phyloP scores from a whole-genome alignment of 768 basidiomycete species.

The Candolleomyces efflorescens region DNA sequence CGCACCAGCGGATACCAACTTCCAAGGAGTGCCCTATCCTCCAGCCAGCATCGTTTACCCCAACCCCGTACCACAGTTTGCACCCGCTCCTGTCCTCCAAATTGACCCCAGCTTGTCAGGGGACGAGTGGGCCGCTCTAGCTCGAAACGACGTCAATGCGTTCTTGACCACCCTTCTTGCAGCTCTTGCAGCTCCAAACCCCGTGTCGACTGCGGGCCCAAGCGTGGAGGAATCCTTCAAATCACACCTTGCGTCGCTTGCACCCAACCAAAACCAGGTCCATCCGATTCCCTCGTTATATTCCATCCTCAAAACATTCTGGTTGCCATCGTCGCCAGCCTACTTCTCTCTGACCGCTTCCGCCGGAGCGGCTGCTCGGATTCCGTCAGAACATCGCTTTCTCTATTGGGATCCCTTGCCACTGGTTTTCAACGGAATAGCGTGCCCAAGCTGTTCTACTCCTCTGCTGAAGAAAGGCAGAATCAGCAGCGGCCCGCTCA shows the following conservation, averaged over 20 bases:
- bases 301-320: constrained; percentile 77
- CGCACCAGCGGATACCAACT: constrained; percentile 12
- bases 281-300: constrained; percentile 67
- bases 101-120: constrained; percentile 50
- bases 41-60: constrained; percentile 9
- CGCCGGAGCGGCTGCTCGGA: constrained; percentile 54
- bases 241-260: constrained; percentile 65
- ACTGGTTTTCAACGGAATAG: constrained; percentile 77
- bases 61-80: constrained; percentile 18
- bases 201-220: constrained; percentile 55
- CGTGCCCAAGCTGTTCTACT: constrained; percentile 61
- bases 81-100: constrained; percentile 28
- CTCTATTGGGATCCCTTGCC: constrained; percentile 88
- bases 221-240: constrained; percentile 76
- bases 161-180: constrained; percentile 57
- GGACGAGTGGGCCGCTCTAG: constrained; percentile 64
- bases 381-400: constrained; percentile 71
- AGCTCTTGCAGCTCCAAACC: constrained; percentile 59
- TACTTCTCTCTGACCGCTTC: constrained; percentile 78
- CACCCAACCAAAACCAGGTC: constrained; percentile 40
- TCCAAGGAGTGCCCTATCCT: constrained; percentile 11
- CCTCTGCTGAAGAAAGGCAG: constrained; percentile 65
- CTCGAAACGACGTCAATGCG: constrained; percentile 48
- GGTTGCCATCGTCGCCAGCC: constrained; percentile 74
- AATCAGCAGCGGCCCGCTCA: constrained; percentile 70